A percentile compares a stretch with the other conserved stretches of the same genome.
Evolutionary conservation across 306 rosid genomes (phyloP).

Genomic region (Sicyos baderoa): DNA sequence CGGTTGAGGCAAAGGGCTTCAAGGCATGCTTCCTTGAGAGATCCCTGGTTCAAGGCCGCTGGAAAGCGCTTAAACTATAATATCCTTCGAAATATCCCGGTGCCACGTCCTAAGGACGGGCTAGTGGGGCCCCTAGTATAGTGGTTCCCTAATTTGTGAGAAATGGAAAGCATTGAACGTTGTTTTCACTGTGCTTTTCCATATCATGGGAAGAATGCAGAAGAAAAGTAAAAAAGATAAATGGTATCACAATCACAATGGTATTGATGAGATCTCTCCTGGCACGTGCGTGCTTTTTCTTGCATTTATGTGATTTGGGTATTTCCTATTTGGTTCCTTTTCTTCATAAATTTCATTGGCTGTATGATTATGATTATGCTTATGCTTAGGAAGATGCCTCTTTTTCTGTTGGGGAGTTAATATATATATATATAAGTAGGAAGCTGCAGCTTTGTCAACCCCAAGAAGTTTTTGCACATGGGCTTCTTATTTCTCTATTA

Average conservation of each 20-base stretch:
- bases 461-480: conserved; percentile 20
- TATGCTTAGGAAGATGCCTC: background rate
- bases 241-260: conserved; percentile 7
- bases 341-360: conserved; percentile 13
- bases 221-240: background rate
- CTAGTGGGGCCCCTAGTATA: no score
- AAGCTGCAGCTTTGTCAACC: conserved; percentile 5
- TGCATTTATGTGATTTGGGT: conserved; percentile 17
- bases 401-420: conserved; percentile 5
- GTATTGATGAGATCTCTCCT: conserved; percentile 12
- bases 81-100: no score
- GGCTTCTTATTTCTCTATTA: conserved; percentile 8
- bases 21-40: no score
- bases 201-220: no score
- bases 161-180: no score
- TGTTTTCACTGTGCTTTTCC: no score
- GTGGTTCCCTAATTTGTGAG: background rate
- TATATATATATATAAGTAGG: background rate
- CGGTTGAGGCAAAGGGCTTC: no score
- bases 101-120: no score
- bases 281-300: background rate
- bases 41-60: no score
- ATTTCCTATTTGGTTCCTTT: background rate
- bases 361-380: background rate
- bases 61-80: no score